Evolutionary conservation across 2,329 filamentous ascomycete species (phyloP).

Genomic region (Pestalotiopsis sp.): DNA sequence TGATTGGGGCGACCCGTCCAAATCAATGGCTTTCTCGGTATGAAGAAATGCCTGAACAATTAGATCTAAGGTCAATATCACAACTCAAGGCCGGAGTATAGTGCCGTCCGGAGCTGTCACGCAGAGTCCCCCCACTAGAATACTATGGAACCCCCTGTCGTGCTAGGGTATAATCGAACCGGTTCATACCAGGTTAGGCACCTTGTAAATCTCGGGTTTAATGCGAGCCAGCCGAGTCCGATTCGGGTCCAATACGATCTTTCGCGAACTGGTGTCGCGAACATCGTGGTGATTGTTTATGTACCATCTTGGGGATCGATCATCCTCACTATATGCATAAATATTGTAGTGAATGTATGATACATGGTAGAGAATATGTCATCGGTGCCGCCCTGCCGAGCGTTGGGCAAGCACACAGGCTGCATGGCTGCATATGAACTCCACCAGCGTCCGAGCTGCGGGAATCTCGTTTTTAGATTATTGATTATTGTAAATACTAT

Average conservation of each 20-base stretch:
- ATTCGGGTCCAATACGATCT: not conserved
- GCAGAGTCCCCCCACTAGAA: not conserved
- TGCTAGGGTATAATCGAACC: not conserved
- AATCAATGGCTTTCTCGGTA: not conserved
- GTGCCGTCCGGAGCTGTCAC: not conserved
- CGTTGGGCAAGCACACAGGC: too few relatives aligned
- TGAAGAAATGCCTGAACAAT: not conserved
- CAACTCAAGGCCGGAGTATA: too few relatives aligned
- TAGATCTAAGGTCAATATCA: too few relatives aligned
- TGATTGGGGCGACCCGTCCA: not conserved
- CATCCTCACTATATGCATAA: too few relatives aligned
- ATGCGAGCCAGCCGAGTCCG: not conserved
- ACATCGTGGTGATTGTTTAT: not conserved
- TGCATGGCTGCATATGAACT: too few relatives aligned
- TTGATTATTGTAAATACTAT: too few relatives aligned
- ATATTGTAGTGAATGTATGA: too few relatives aligned
- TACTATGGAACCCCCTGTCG: not conserved
- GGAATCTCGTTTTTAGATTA: too few relatives aligned
- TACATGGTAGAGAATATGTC: too few relatives aligned
- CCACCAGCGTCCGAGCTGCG: too few relatives aligned
- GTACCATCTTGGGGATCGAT: too few relatives aligned
- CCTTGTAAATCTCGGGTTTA: not conserved
- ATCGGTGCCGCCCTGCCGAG: too few relatives aligned
- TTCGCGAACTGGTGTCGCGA: not conserved
- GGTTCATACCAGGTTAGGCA: not conserved